These are phyloP conservation scores for Rosa rugosa DNA, from an alignment of 306 rosid species.

Conservation along the genomic window DNA sequence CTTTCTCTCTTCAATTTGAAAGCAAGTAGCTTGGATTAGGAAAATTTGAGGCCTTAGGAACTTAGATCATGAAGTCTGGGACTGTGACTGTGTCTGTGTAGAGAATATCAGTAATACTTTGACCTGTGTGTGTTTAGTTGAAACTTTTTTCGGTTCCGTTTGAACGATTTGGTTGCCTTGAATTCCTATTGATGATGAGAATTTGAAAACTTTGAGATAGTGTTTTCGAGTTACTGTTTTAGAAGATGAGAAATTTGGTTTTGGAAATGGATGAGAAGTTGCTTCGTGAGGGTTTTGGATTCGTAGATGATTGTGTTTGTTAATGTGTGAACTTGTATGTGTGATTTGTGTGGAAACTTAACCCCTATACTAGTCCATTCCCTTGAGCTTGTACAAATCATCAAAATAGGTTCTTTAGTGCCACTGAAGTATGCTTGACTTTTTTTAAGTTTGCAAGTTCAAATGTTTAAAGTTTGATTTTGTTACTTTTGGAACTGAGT, in stretches of 20 bases:
- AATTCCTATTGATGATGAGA: neutral
- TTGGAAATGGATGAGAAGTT: neutral
- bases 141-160: neutral
- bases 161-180: neutral
- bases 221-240: neutral
- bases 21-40: neutral
- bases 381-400: neutral
- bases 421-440: neutral
- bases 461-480: neutral
- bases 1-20: neutral
- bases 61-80: neutral
- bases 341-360: neutral
- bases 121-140: neutral
- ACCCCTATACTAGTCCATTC: neutral
- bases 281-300: neutral
- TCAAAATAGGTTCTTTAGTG: neutral
- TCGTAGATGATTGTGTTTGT: neutral
- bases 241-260: neutral
- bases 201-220: neutral
- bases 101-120: neutral
- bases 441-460: neutral
- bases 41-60: neutral
- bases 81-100: neutral
- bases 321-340: neutral
- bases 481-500: conserved; percentile 3